Evolutionary conservation across 2,329 filamentous ascomycete species (phyloP), one percentile per base, ranked within the genome.

Genomic region (Basipetospora sp.): DNA sequence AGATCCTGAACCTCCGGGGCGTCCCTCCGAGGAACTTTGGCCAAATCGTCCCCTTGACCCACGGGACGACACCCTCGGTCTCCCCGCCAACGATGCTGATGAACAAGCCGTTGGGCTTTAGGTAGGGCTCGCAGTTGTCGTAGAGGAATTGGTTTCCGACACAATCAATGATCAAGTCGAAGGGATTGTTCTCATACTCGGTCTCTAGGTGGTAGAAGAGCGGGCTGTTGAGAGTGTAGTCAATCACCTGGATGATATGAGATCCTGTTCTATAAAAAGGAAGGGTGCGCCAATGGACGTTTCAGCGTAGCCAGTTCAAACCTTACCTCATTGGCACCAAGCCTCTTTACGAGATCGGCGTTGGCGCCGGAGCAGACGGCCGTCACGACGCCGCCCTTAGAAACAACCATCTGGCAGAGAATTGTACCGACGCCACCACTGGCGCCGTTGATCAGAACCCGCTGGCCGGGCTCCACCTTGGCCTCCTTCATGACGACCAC

Each of bases 401-500:
- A 45, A 13, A 22, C 36, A 19, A 48, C 46, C 10, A 45, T 42
- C 40, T 51, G 50, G 16, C 43, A 33, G 19, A 49, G 30, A 8
- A 48, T 34, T 16, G 34, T 44, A 3, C 44, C 48, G 14, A 51
- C 48, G 15, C 48, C 48, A 4, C 47, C 49, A 22, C 46, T 50
- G 6, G 44, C 48, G n/a, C 49, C 48, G 32, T 51, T 49, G 2
- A 50, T 26, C 8, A 50, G 34, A 19, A 44, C 45, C 19, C 40
- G 44, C 25, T 51, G 43, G 4, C 48, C 48, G 3, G 11, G 5
- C 34, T 33, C 31, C 4, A 56, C 27, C 2, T 37, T 28, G 1
- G 51, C 46, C 27, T 50, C 48, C 8, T 41, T 43, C 29, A 56
- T 29, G 35, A 54, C 39, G 10, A 52, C 37, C n/a, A 44, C 37